Conservation (phyloP, 345 rosid species). For the Bretschneidera sinensis region DNA sequence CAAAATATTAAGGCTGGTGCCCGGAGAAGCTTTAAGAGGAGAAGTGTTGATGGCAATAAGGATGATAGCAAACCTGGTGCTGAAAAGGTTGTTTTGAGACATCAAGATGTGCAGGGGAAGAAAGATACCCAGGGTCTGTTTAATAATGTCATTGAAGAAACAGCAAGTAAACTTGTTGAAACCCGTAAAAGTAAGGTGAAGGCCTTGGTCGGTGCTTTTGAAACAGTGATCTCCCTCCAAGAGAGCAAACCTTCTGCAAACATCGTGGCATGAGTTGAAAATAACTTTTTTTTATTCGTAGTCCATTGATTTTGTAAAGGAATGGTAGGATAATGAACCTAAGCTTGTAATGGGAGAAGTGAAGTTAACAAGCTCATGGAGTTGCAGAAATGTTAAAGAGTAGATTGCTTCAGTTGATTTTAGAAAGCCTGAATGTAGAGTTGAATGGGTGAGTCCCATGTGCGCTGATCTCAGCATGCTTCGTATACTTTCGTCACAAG, state of each 20-base stretch:
- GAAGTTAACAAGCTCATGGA: background rate
- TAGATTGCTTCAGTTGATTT: background rate
- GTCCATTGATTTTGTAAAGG: background rate
- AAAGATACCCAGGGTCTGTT: constrained; percentile 54
- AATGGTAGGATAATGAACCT: background rate
- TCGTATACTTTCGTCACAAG: background rate
- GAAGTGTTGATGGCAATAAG: constrained; percentile 29
- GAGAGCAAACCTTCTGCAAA: constrained; percentile 35
- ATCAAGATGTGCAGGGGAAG: constrained; percentile 57
- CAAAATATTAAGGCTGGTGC: constrained; percentile 29
- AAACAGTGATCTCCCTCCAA: constrained; percentile 86
- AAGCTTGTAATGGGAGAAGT: background rate
- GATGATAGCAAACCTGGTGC: constrained; percentile 18
- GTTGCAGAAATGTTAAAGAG: background rate
- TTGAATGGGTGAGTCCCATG: background rate
- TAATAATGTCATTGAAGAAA: constrained; percentile 91
- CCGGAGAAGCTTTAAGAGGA: constrained; percentile 40
- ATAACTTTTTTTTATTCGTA: background rate
- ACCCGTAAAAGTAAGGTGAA: constrained; percentile 88
- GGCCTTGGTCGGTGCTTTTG: constrained; percentile 96
- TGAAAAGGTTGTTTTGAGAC: constrained; percentile 54
- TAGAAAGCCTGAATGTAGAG: background rate
- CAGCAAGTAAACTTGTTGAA: constrained; percentile 80
- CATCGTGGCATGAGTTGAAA: background rate
- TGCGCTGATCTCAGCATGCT: background rate